Conservation (phyloP, 2,329 filamentous ascomycete genomes). For the Fusarium penzigii region DNA sequence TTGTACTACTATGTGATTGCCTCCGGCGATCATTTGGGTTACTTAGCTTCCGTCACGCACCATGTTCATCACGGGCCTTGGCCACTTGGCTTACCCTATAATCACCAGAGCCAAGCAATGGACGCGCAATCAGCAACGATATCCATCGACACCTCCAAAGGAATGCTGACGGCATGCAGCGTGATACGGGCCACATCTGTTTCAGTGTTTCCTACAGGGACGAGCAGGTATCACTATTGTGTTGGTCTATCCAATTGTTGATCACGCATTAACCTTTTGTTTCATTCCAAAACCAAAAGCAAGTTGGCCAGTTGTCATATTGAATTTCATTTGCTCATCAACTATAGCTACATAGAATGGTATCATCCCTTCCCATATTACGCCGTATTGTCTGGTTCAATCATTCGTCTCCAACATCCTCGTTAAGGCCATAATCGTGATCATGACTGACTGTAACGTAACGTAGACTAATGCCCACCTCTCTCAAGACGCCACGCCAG, state of each 20-base stretch:
- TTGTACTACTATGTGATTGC: not conserved
- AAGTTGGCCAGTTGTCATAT: slow-evolving; percentile 1
- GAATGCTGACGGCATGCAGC: not conserved
- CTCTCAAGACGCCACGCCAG: slow-evolving; percentile 19
- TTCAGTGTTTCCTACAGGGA: too few relatives aligned
- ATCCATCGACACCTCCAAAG: not conserved
- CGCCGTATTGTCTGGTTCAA: slow-evolving; percentile 12
- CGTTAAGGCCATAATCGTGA: slow-evolving; percentile 2
- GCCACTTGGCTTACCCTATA: slow-evolving; percentile 12
- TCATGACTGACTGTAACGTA: not conserved
- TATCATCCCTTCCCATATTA: slow-evolving; percentile 19
- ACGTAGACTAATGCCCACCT: not conserved
- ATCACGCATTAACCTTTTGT: not conserved
- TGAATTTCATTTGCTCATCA: slow-evolving; percentile 26
- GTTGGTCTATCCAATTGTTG: not conserved
- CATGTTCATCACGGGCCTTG: slow-evolving; percentile 12
- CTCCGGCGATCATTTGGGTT: slow-evolving; percentile 9
- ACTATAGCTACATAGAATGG: slow-evolving; percentile 14
- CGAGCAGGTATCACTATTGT: too few relatives aligned
- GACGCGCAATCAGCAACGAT: slow-evolving; percentile 1
- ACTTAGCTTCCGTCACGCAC: slow-evolving; percentile 3
- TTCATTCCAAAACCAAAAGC: slow-evolving; percentile 9
- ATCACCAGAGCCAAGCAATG: not conserved
- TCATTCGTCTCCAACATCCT: slow-evolving; percentile 4
- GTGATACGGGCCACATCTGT: not conserved